A percentile compares a stretch with the other conserved stretches of the same genome.
Evolutionary conservation across 2,329 filamentous ascomycete genomes (phyloP).

Genomic region (Cytospora paraplurivora): DNA sequence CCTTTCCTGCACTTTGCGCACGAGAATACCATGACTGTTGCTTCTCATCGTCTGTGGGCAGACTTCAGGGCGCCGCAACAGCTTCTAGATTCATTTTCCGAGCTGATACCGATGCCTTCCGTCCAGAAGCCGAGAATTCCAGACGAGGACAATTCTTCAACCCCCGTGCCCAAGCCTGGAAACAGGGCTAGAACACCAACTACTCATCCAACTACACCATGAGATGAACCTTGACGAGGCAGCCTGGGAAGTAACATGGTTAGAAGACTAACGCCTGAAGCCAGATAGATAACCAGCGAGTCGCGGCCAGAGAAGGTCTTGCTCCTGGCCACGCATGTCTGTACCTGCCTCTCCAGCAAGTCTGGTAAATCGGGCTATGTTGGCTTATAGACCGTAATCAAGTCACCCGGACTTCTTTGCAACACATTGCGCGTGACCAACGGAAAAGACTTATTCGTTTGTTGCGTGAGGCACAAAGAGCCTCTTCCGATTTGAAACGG

Average conservation of each 20-base stretch:
- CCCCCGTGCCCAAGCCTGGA: background rate
- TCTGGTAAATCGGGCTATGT: background rate
- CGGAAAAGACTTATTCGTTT: background rate
- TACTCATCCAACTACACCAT: background rate
- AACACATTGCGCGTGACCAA: background rate
- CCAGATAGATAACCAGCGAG: background rate
- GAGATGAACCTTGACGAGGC: background rate
- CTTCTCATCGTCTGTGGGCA: background rate
- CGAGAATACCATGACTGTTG: background rate
- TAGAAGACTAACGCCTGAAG: background rate
- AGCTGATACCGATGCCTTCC: no score
- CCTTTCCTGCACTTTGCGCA: background rate
- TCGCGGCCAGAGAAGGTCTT: background rate
- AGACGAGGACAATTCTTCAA: background rate
- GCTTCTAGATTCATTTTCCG: no score
- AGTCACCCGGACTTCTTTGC: background rate
- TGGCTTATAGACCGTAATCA: background rate
- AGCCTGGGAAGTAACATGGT: background rate
- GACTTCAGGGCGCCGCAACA: no score
- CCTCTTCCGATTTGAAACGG: background rate
- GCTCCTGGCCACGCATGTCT: background rate
- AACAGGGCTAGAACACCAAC: background rate
- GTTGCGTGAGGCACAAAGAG: background rate
- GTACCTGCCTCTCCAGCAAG: background rate
- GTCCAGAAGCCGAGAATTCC: no score